Evolutionary conservation across 805 yeast genomes (phyloP).

Genomic region (Metschnikowia baotianmanensis): DNA sequence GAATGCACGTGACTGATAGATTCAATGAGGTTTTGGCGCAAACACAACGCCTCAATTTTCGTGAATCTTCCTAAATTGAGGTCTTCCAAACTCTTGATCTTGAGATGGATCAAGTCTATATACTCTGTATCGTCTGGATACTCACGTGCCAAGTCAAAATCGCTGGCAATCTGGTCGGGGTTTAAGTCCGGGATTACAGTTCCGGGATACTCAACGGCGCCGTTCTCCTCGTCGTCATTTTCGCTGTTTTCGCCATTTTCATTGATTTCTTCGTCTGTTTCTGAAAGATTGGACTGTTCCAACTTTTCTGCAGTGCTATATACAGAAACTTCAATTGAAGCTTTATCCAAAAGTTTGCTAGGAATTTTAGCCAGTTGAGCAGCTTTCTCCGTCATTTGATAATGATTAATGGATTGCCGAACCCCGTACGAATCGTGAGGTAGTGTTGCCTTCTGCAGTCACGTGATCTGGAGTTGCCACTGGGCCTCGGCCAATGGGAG

Average conservation of each 20-base stretch:
- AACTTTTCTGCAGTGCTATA: slow-evolving; percentile 1
- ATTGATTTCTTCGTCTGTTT: slow-evolving; percentile 26
- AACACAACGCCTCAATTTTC: slow-evolving; percentile 57
- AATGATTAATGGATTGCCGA: too few relatives aligned
- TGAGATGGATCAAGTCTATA: slow-evolving; percentile 68
- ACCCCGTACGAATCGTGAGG: too few relatives aligned
- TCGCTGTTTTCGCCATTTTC: slow-evolving; percentile 24
- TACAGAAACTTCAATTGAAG: neutral
- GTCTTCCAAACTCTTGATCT: slow-evolving; percentile 61
- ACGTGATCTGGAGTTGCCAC: too few relatives aligned
- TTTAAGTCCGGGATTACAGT: slow-evolving; percentile 43
- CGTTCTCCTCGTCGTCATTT: slow-evolving; percentile 28
- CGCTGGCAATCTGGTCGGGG: slow-evolving; percentile 63
- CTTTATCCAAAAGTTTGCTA: too few relatives aligned
- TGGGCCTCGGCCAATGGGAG: too few relatives aligned
- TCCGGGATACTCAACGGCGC: slow-evolving; percentile 44
- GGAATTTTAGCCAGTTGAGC: too few relatives aligned
- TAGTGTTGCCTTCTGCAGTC: too few relatives aligned
- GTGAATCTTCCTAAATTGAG: slow-evolving; percentile 56
- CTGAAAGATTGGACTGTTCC: slow-evolving; percentile 13
- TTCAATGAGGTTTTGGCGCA: slow-evolving; percentile 81
- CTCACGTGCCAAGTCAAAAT: slow-evolving; percentile 59
- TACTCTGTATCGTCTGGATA: slow-evolving; percentile 55
- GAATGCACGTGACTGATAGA: slow-evolving; percentile 56
- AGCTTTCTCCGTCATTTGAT: too few relatives aligned